Conservation (phyloP, 768 basidiomycete species). For the Collybia nuda region DNA sequence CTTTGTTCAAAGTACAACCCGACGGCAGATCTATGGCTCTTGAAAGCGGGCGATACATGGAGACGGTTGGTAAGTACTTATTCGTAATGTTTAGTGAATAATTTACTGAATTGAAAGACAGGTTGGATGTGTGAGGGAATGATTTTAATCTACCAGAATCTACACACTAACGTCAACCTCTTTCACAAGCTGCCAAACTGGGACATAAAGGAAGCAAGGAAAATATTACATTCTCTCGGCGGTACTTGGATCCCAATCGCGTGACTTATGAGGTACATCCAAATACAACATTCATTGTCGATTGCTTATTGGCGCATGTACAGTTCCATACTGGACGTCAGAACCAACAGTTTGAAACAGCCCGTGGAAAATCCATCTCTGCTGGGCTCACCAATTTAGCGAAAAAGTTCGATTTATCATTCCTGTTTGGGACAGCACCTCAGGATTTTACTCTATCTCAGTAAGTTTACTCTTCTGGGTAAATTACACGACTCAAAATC, state of each 20-base stretch:
- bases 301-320: too few relatives aligned
- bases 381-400: conserved; percentile 52
- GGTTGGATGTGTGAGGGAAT: conserved; percentile 63
- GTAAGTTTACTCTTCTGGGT: conserved; percentile 30
- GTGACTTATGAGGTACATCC: conserved; percentile 66
- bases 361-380: conserved; percentile 51
- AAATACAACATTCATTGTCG: too few relatives aligned
- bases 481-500: conserved; percentile 7
- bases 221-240: conserved; percentile 62
- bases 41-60: conserved; percentile 89
- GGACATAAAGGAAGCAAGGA: conserved; percentile 14
- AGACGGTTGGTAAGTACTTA: conserved; percentile 69
- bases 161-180: neutral
- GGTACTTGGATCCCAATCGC: conserved; percentile 81
- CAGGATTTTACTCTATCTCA: conserved; percentile 69
- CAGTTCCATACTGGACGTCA: conserved; percentile 65
- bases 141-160: neutral
- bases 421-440: conserved; percentile 70
- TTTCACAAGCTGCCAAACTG: conserved; percentile 44
- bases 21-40: conserved; percentile 79
- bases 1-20: conserved; percentile 45
- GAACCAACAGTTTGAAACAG: conserved; percentile 63
- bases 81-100: neutral
- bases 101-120: conserved; percentile 7
- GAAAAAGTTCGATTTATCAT: conserved; percentile 58